Evolutionary conservation across 768 basidiomycete genomes (phyloP).

Genomic region (Rhodotorula taiwanensis): DNA sequence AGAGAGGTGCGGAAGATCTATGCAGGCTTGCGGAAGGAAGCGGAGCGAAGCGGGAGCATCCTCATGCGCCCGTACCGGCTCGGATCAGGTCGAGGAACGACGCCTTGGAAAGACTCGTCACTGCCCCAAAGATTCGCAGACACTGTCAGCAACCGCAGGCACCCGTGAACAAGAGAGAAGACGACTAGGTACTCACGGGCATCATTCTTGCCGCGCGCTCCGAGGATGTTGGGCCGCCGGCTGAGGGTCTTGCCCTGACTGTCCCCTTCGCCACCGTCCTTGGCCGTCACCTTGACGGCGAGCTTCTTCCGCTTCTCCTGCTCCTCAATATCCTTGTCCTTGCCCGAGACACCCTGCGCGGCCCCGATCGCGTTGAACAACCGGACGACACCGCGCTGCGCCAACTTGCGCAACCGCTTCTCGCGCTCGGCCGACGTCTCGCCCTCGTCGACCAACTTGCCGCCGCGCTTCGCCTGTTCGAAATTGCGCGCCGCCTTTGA

Average conservation of each 20-base stretch:
- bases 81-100: conserved; percentile 41
- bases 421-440: conserved; percentile 40
- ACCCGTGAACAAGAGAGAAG: too few species aligned
- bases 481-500: conserved; percentile 23
- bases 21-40: too few species aligned
- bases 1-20: too few species aligned
- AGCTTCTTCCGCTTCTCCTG: conserved; percentile 37
- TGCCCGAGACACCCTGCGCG: conserved; percentile 34
- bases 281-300: conserved; percentile 23
- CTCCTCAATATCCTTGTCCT: conserved; percentile 32
- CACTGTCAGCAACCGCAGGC: too few species aligned
- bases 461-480: conserved; percentile 17
- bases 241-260: conserved; percentile 12
- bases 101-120: conserved; percentile 41
- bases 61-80: conserved; percentile 22
- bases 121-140: conserved; percentile 7
- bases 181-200: conserved; percentile 36
- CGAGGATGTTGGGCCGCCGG: conserved; percentile 38
- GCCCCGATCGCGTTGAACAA: conserved; percentile 42
- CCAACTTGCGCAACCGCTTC: conserved; percentile 41
- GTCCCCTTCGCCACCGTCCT: conserved; percentile 3
- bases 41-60: background rate
- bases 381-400: conserved; percentile 41
- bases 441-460: conserved; percentile 6
- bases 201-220: conserved; percentile 38